phyloP scores from a whole-genome alignment of 306 rosid species.

The Astragalus glycyphyllos region DNA sequence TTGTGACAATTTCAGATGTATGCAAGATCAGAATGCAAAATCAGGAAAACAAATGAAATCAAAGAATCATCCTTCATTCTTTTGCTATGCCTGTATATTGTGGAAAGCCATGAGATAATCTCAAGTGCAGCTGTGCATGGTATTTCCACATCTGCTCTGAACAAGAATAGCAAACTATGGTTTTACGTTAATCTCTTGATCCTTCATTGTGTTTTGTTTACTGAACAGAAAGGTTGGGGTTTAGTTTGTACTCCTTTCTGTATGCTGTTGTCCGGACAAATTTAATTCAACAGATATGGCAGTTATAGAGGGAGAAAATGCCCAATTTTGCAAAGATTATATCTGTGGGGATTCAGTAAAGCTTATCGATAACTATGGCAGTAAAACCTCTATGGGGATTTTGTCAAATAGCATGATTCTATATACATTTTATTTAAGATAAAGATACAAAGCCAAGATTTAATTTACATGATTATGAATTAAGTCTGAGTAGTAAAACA shows the following conservation, averaged over 20 bases:
- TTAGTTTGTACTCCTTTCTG: conserved; percentile 19
- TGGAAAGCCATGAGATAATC: conserved; percentile 35
- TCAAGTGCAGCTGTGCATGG: conserved; percentile 21
- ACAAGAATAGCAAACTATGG: conserved; percentile 39
- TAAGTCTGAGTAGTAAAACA: too few relatives aligned
- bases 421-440: too few relatives aligned
- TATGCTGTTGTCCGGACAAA: neutral
- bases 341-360: neutral
- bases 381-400: too few relatives aligned
- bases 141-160: conserved; percentile 3
- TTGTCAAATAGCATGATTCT: too few relatives aligned
- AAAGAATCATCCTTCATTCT: conserved; percentile 22
- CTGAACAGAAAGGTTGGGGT: conserved; percentile 23
- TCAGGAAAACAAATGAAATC: conserved; percentile 7
- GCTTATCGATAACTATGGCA: too few relatives aligned
- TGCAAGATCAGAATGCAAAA: conserved; percentile 32
- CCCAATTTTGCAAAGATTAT: conserved; percentile 22
- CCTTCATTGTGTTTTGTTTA: conserved; percentile 31
- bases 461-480: too few relatives aligned
- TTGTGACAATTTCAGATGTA: conserved; percentile 42
- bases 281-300: conserved; percentile 1
- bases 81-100: conserved; percentile 26
- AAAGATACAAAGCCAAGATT: too few relatives aligned
- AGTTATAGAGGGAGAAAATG: neutral
- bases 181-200: conserved; percentile 5